These are phyloP conservation scores for Exobasidium rhododendri DNA, from an alignment of 1,284 basidiomycete species.

Conservation along the genomic window DNA sequence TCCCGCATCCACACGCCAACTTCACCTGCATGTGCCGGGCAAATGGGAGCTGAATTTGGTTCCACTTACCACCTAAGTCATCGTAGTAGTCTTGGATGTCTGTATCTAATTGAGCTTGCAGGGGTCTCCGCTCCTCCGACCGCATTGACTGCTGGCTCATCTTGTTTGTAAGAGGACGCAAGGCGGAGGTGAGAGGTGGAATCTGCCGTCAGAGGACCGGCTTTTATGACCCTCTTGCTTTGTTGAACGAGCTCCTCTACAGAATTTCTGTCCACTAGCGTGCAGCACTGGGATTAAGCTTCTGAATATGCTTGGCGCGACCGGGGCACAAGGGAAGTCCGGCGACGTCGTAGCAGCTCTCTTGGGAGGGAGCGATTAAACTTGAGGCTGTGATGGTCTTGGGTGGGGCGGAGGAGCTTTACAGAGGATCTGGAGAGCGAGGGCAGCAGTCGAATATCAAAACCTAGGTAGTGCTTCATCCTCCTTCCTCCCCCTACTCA, in stretches of 20 bases:
- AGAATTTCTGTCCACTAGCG: neutral
- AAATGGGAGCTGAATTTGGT: neutral
- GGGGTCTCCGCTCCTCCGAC: neutral
- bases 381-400: too few relatives aligned
- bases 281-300: neutral
- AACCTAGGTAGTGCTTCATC: too few relatives aligned
- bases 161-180: neutral
- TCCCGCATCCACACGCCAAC: too few relatives aligned
- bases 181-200: neutral
- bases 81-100: conserved; percentile 36
- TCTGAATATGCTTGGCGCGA: neutral
- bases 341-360: too few relatives aligned
- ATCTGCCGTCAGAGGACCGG: neutral
- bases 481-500: too few relatives aligned
- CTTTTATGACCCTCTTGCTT: neutral
- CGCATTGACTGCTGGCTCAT: neutral
- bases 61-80: conserved; percentile 14
- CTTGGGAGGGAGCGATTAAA: too few relatives aligned
- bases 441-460: too few relatives aligned
- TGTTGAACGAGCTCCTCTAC: neutral
- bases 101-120: conserved; percentile 21
- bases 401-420: too few relatives aligned
- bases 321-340: too few relatives aligned
- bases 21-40: too few relatives aligned
- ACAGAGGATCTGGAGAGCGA: too few relatives aligned